These are phyloP conservation scores for Cryptococcus maquisensis DNA, from an alignment of 1,284 basidiomycete genomes.

Conservation along the genomic window DNA sequence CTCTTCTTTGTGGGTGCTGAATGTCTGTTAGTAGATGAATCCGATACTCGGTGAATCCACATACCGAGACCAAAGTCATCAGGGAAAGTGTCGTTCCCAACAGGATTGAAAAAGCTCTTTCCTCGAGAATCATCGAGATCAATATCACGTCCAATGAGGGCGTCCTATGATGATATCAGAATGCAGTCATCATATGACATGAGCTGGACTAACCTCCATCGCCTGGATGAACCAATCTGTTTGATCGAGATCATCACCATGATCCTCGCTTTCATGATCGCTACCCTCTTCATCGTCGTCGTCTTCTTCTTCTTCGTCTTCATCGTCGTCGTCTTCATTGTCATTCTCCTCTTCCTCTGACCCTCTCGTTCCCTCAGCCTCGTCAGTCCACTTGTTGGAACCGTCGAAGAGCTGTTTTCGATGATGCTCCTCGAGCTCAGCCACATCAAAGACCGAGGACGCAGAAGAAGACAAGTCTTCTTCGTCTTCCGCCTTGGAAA, in stretches of 20 bases:
- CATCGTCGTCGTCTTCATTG: constrained; percentile 8
- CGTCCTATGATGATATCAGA: constrained; percentile 43
- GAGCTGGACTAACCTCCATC: constrained; percentile 55
- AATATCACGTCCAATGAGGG: constrained; percentile 54
- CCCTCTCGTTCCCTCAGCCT: constrained; percentile 6
- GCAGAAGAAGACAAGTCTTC: background rate
- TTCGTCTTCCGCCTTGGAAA: background rate
- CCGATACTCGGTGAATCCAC: constrained; percentile 14
- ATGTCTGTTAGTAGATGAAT: background rate
- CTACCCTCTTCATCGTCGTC: constrained; percentile 24
- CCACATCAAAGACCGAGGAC: background rate
- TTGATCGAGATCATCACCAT: constrained; percentile 56
- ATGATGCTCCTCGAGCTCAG: background rate
- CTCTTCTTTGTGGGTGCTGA: constrained; percentile 33
- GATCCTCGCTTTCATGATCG: constrained; percentile 35
- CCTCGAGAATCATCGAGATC: constrained; percentile 54
- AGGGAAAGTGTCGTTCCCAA: constrained; percentile 60
- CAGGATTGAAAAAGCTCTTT: constrained; percentile 61
- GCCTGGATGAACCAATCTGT: constrained; percentile 63
- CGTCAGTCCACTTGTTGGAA: constrained; percentile 11
- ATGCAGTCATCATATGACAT: background rate
- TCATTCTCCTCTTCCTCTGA: constrained; percentile 10
- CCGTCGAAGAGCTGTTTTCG: constrained; percentile 18
- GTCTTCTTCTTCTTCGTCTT: constrained; percentile 9
- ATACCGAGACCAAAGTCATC: constrained; percentile 46